Base-by-base conservation (phyloP, 108 stramenopile genomes). In the Nitzschia sp. region DNA sequence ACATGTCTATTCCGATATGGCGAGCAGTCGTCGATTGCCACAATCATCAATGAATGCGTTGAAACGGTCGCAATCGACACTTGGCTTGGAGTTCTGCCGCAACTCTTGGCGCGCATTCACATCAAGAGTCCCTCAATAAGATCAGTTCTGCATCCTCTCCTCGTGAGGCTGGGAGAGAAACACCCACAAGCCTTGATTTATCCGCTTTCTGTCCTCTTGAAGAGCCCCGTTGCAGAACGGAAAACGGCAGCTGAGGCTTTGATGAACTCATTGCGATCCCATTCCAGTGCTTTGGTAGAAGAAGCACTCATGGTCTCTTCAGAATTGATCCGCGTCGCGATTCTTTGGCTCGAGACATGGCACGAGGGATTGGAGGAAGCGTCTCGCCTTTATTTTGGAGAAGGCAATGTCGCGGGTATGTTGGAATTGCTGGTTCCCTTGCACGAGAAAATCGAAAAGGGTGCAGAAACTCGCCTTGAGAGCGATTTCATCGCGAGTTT, bases 321-420 rank as follows among this genome's bases (percentile, higher is more conserved):
- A 5, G 98, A 99, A 70, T 81, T 99, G 21, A 97, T 99, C 48
- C 87, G 97, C n/a, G 96, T 99, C n/a, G 97, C 97, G 41, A 98
- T 99, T 45, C 81, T 98, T 23, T 99, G 98, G 98, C 79, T 94
- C n/a, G 99, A 99, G 75, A 78, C 90, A 45, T 99, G 99, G 99
- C 98, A 97, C 53, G 96, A 93, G 65, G 96, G 90, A 6, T 80
- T 99, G 11, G 97, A 99, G 68, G 98, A 99, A 66, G 98, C 99
- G 0, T 84, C 85, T 25, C 68, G 92, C 15, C 78, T 94, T 3
- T 96, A 93, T 71, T 98, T 92, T 63, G 94, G 90, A 44, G 97
- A 98, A 68, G 94, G 94, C n/a, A 93, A 99, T 73, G 82, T 96
- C 15, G 74, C 93, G 15, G 97, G 84, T 22, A 98, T 98, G 96